Percentiles rank a stretch among this genome's conserved stretches.
Evolutionary conservation across 805 yeast species (phyloP).

Genomic region (Spathaspora sp.): DNA sequence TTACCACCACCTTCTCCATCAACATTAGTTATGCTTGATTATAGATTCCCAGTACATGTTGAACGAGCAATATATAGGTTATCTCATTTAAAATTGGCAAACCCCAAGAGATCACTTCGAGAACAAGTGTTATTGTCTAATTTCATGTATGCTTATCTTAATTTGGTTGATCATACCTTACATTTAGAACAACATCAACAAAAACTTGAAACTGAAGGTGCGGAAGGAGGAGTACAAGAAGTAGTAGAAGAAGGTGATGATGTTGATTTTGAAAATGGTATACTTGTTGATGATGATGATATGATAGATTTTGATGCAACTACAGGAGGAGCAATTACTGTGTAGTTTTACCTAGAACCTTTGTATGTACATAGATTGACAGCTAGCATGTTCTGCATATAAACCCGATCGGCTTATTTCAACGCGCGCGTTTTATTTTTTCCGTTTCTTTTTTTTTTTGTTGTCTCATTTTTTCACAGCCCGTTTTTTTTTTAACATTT

Average conservation of each 20-base stretch:
- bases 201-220: constrained; percentile 3
- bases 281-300: constrained; percentile 8
- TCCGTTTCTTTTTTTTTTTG: too few relatives aligned
- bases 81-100: constrained; percentile 90
- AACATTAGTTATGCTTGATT: constrained; percentile 75
- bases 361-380: background rate
- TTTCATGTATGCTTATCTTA: constrained; percentile 96
- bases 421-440: background rate
- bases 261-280: constrained; percentile 4
- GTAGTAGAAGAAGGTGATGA: constrained; percentile 11
- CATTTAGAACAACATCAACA: constrained; percentile 50
- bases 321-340: background rate
- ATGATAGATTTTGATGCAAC: constrained; percentile 18
- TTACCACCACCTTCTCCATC: constrained; percentile 76
- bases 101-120: constrained; percentile 83
- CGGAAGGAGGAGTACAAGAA: constrained; percentile 4
- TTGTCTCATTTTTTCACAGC: background rate
- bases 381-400: too few relatives aligned
- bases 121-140: constrained; percentile 93
- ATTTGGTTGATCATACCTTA: constrained; percentile 87
- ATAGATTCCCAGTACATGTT: constrained; percentile 89
- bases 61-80: constrained; percentile 93
- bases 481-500: background rate
- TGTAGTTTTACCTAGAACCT: background rate
- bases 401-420: too few relatives aligned